Base-by-base conservation (phyloP, 2,329 filamentous ascomycete species). In the Emmonsia crescens region DNA sequence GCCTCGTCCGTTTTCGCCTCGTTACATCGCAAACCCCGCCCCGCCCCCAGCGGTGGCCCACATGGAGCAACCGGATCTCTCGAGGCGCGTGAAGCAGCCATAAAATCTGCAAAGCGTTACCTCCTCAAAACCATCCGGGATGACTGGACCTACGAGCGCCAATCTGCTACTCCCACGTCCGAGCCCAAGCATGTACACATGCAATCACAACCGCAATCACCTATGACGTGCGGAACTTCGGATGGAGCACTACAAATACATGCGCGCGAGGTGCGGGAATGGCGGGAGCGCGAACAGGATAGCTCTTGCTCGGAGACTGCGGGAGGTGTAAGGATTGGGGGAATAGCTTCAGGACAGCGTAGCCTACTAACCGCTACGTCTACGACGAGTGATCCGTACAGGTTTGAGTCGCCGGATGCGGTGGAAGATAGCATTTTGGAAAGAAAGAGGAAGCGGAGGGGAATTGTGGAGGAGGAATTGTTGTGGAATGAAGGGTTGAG, bases 401-500 rank as follows among this genome's bases (percentile, higher is more conserved):
- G 70, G 29, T 75, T 77, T 64, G 74, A 77, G 46, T 74, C 62
- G 51, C 76, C 76, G 1, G 75, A 78, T 62, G 71, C 71, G 3
- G 70, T 77, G 21, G 73, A 71, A 6, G 67, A 71, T 9, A 74
- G 76, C 1, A 71, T 78, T 3, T 71, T 79, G 4, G 79, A 81
- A 52, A 80, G 81, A 61, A 82, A 80, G 63, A 79, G 83, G 42
- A 82, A 80, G 64, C 79, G 83, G 49, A 79, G 85, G 60, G 82
- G 79, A 67, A 82, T 79, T 57, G 71, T 84, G 57, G 81, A 83
- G 64, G 83, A 85, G 61, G 87, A 89, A 76, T 82, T 85, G 76
- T 73, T 78, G 36, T 95, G 89, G 86, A 97, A 96, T 69, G 80
- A 87, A 44, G 93, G 93, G 0, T 73, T 96, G 61, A 83, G 85